Evolutionary conservation across 1,284 basidiomycete species (phyloP), one percentile per base, ranked within the genome.

Genomic region (Puccinia novopanici): DNA sequence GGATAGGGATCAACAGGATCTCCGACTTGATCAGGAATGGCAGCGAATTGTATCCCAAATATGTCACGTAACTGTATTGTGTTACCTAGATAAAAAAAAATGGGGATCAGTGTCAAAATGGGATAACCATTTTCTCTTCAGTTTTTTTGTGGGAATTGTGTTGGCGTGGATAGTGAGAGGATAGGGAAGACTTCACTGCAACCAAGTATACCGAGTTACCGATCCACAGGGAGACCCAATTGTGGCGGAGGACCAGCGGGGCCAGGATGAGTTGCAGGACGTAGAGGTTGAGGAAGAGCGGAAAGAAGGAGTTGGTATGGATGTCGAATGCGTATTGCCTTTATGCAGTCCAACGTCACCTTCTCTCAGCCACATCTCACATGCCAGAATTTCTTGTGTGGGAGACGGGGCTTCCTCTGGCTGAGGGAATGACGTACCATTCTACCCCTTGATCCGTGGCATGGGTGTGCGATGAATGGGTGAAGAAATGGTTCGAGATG

Each of bases 291-390:
- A 96, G 89, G 87, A 93, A 95, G 76, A 94, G 88, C 4, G 94
- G 94, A 87, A 96, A 96, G 88, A 97, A 97, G 5, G 93, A 91
- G 84, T 97, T 97, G 82, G 92, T 94, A 85, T 95, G 94, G 22
- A 97, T 92, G 86, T 97, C 95, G 84, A 98, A 95, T 19, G 92
- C 92, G 86, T 95, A 97, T 22, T 91, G 92, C 91, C 77, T 79
- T 57, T 10, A 27, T 30, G 4, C 4, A 37, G 15, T 12, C 22
- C 19, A 5, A 52, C 19, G n/a, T n/a, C n/a, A n/a, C n/a, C n/a
- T n/a, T n/a, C n/a, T n/a, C n/a, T n/a, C n/a, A n/a, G n/a, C n/a
- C n/a, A n/a, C n/a, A n/a, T n/a, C n/a, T n/a, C n/a, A n/a, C n/a
- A n/a, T n/a, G n/a, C n/a, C n/a, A n/a, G n/a, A n/a, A n/a, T n/a